Evolutionary conservation across 2,329 filamentous ascomycete species (phyloP), one percentile per base, ranked within the genome.

Genomic region (Fusarium cicatricum): DNA sequence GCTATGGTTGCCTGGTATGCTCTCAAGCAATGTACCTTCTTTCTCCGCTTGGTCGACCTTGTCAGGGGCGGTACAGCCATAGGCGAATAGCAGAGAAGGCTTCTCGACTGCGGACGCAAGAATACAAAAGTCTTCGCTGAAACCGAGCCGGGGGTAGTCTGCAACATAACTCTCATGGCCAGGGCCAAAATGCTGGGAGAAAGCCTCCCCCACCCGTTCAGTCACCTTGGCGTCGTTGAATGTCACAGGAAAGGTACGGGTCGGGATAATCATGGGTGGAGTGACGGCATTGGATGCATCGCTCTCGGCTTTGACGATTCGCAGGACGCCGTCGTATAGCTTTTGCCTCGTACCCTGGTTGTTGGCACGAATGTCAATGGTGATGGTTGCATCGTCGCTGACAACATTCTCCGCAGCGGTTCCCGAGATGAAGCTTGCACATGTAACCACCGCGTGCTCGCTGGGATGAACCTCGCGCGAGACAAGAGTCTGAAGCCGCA

Each of bases 91-190:
- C 9, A 54, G 57, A 6, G 50, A 63, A 0, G 67, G 67, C n/a
- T 43, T 64, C 0, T 55, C 37, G 4, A 52, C 32, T 16, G 62
- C 49, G 8, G 61, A 58, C 1, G 70, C 67, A 4, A 73, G 38
- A 6, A 68, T 60, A 0, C 59, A 60, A 26, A 88, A 87, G 57
- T 89, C 86, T 62, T 89, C 86, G 37, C 78, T 82, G 0, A 77
- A 81, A 3, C 74, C 71, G 0, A 81, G 61, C 0, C 75, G 72
- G n/a, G 76, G 68, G 14, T 75, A 74, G 11, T 80, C 69, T 0
- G 72, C 58, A 11, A 77, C 70, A 32, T 78, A 63, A 0, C 66
- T 60, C 1, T 66, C 65, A 26, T 10, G 23, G 9, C 23, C 23
- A 26, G 23, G 9, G 0, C 56, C 65, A 58, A 86, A 86, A 52